Base-by-base conservation (phyloP, 148 eudicot species). In the Vaccinium macrocarpon region DNA sequence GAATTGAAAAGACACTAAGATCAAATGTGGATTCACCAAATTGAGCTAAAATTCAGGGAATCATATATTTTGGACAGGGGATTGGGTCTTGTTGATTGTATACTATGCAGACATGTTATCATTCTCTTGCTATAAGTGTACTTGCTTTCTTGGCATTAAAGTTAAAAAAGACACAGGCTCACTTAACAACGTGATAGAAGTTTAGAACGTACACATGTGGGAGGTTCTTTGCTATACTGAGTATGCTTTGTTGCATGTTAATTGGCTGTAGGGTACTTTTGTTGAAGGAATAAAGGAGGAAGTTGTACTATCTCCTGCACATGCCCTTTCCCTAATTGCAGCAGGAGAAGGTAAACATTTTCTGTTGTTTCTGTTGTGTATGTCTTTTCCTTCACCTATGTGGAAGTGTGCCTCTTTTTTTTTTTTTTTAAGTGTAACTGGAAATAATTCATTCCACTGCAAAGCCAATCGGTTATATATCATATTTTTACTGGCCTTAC, bases 271-370 rank as follows among this genome's bases (percentile, higher is more conserved):
- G 99, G 99, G 99, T 80, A 85, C 93, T 83, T 97, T 93, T 84
- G 90, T 97, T 85, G 99, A 97, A 92, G 99, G 99, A 81, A 90
- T 97, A 74, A 97, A 97, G 90, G 98, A 97, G 90, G 99, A 97
- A 91, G 99, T 97, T 75, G 96, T 97, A 42, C 85, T 97, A 82
- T 97, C 99, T 82, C 99, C 99, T 55, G 99, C 99, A 32, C 99
- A 97, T 90, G 99, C 99, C 59, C 92, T 97, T 87, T 97, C 99
- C 21, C 94, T 97, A 57, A 97, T 97, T 90, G 99, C 99, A 72
- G 95, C 99, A 52, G 99, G 99, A 87, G 99, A 97, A 97, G 99
- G 99, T 97, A 88, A 49, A 29, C 27, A 72, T 71, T 74, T 87
- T 29, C 13, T 72, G 46, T 21, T 57, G 71, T 70, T 84, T 42